Evolutionary conservation across 179 eudicot species (phyloP), one percentile per base, ranked within the genome.

Genomic region (Drosera spatulata): DNA sequence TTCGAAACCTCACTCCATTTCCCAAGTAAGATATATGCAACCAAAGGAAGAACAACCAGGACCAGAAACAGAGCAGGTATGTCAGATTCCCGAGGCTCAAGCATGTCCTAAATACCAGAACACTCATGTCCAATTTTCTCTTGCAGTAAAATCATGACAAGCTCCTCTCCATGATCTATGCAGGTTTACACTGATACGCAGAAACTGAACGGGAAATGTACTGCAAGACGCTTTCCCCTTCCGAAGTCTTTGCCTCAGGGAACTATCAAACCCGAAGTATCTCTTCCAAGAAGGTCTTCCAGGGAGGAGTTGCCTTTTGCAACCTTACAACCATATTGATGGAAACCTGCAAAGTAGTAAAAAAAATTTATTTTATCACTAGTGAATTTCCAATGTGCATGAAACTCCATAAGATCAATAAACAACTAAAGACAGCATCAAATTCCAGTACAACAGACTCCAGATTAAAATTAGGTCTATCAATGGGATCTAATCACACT

Each of bases 31-130:
- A 91, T 56, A 68, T 91, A 91, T 56, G 79, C 67, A 66, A 85
- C 79, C 56, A 91, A 73, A 41, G 97, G 97, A 59, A 91, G 69
- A 81, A 88, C 96, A 63, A 91, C 78, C 41, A 91, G 78, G 77
- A 91, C 80, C 75, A 91, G 72, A 73, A 88, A 82, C 58, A 88
- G 70, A 71, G 72, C 82, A 46, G 88, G 87, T 71, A 88, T 63
- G 84, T 88, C 88, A 74, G 87, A 72, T 84, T 82, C 87, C 81
- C 91, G 88, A 80, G 95, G 95, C 83, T 83, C 77, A 66, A 91
- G 96, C 97, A 91, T 91, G 84, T 82, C 88, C 88, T 69, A 80
- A 72, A 22, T 22, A 22, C 83, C 81, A 77, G 71, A 81, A 77
- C 50, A 88, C 81, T 85, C 97, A 91, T 88, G 80, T 66, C 97